Conservation (phyloP, 345 rosid species). For the Salix dunnii region DNA sequence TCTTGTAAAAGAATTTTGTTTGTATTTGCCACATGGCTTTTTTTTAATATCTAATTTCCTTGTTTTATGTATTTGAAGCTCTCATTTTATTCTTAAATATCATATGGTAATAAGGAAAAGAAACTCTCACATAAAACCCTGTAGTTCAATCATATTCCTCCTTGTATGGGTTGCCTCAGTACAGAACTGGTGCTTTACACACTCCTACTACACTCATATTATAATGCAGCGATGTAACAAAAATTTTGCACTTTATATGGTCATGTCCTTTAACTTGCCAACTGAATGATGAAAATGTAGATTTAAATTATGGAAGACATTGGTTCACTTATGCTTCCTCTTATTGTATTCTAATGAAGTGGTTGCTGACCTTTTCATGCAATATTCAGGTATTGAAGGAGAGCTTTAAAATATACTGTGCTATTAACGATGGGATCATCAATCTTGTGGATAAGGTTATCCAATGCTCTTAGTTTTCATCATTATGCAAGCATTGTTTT, state of each 20-base stretch:
- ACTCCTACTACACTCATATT: background rate
- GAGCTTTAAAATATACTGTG: conserved; percentile 95
- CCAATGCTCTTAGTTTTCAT: conserved; percentile 11
- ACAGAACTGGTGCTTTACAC: background rate
- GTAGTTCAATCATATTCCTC: background rate
- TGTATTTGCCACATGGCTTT: background rate
- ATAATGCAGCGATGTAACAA: background rate
- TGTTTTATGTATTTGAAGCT: background rate
- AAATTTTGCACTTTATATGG: background rate
- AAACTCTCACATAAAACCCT: background rate
- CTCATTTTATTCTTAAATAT: background rate
- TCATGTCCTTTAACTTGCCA: background rate
- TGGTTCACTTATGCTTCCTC: background rate
- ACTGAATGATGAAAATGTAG: background rate
- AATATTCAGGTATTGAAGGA: conserved; percentile 85
- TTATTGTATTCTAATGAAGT: background rate
- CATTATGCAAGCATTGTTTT: conserved; percentile 6
- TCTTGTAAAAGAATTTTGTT: background rate
- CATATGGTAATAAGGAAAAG: background rate
- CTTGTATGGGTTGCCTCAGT: background rate
- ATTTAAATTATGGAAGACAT: background rate
- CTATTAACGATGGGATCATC: conserved; percentile 96
- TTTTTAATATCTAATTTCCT: background rate
- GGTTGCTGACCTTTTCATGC: conserved; percentile 13
- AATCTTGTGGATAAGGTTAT: conserved; percentile 96